A percentile compares a stretch with the other conserved stretches of the same genome.
Conservation (phyloP, 2,329 filamentous ascomycete species). For the Hypoxylon sp. region DNA sequence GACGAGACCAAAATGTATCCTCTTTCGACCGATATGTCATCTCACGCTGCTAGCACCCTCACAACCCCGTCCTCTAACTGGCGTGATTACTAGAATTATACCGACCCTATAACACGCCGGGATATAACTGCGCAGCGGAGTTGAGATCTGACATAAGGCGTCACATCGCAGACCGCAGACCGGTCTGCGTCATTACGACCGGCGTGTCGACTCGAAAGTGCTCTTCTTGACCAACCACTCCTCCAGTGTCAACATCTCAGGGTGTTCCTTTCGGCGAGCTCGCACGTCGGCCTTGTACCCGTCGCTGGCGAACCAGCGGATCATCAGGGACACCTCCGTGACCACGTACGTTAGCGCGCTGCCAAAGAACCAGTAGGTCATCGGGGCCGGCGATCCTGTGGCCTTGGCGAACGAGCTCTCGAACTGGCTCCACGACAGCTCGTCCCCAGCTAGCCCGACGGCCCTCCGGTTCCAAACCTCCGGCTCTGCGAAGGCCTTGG, state of each 20-base stretch:
- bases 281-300: conserved; percentile 47
- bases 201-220: conserved; percentile 33
- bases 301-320: conserved; percentile 48
- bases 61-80: neutral
- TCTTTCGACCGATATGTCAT: neutral
- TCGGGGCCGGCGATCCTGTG: conserved; percentile 42
- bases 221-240: conserved; percentile 46
- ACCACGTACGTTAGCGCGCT: conserved; percentile 43
- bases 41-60: neutral
- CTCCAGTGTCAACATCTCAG: conserved; percentile 45
- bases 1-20: neutral
- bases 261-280: conserved; percentile 43
- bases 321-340: conserved; percentile 45
- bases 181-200: conserved; percentile 2
- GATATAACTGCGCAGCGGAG: neutral
- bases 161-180: neutral
- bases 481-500: conserved; percentile 51
- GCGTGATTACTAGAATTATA: neutral
- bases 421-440: conserved; percentile 50
- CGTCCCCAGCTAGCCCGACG: conserved; percentile 55
- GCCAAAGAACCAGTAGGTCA: conserved; percentile 44
- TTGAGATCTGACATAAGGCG: neutral
- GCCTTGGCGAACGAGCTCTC: conserved; percentile 39
- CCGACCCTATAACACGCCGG: neutral
- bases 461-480: conserved; percentile 48